These are phyloP conservation scores for Microstegium vimineum DNA, from an alignment of 176 grass and related monocot species.

Conservation along the genomic window DNA sequence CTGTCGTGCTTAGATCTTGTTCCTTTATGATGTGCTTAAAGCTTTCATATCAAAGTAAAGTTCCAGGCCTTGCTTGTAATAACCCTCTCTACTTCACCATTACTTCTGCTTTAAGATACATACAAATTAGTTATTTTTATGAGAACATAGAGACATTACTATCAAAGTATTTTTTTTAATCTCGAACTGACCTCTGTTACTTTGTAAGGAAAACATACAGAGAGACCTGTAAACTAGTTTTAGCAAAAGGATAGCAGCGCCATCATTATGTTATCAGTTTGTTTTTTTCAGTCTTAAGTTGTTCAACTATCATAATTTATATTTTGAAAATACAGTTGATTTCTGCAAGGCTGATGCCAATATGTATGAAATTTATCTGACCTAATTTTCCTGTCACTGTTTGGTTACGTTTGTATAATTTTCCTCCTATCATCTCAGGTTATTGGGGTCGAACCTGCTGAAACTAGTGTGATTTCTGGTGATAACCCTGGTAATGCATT, in stretches of 20 bases:
- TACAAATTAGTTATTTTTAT: not conserved
- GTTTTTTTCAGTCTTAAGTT: not conserved
- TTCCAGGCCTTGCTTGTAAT: not conserved
- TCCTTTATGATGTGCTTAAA: not conserved
- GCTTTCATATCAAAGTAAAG: not conserved
- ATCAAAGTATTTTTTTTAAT: too few species aligned
- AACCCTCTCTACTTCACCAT: not conserved
- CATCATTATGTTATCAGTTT: not conserved
- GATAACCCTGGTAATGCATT: constrained; percentile 61
- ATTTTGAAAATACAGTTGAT: not conserved
- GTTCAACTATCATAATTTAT: not conserved
- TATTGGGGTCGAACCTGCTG: constrained; percentile 94
- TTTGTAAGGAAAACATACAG: too few species aligned
- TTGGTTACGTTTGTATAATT: constrained; percentile 14
- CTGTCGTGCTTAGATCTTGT: not conserved
- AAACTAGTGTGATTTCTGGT: constrained; percentile 86
- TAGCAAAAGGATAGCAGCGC: not conserved
- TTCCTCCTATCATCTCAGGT: constrained; percentile 44
- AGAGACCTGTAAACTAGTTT: too few species aligned
- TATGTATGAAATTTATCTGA: constrained; percentile 4
- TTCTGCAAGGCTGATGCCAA: not conserved
- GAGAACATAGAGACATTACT: constrained; percentile 5
- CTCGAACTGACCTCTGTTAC: too few species aligned
- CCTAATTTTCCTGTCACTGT: not conserved
- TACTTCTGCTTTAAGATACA: not conserved